Evolutionary conservation across 352 stramenopile species (phyloP).

Genomic region (Globisporangium cylindrosporum): DNA sequence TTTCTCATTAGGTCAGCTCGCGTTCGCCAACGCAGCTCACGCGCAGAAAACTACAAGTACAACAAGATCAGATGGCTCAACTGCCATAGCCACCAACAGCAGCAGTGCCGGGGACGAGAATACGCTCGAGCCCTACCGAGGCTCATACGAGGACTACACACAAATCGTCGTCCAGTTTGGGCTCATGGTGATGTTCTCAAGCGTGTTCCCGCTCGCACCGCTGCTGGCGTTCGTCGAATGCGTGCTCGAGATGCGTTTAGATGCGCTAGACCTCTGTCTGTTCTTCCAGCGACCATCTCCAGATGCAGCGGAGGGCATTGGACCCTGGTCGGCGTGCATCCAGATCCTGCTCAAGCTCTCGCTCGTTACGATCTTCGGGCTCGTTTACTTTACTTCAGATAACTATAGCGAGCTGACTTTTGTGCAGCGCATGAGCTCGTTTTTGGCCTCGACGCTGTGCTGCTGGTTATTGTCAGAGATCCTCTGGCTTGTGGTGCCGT

Average conservation of each 20-base stretch:
- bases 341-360: slow-evolving; percentile 33
- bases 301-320: slow-evolving; percentile 22
- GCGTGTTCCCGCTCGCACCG: slow-evolving; percentile 34
- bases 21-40: neutral
- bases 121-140: slow-evolving; percentile 25
- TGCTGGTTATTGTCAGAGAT: slow-evolving; percentile 35
- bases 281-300: slow-evolving; percentile 39
- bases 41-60: neutral
- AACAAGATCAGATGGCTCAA: neutral
- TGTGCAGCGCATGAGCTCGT: slow-evolving; percentile 36
- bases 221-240: slow-evolving; percentile 40
- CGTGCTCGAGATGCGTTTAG: slow-evolving; percentile 35
- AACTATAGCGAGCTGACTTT: slow-evolving; percentile 24
- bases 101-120: slow-evolving; percentile 16
- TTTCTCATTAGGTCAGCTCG: neutral
- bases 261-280: slow-evolving; percentile 44
- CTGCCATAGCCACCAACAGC: neutral
- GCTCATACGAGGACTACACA: slow-evolving; percentile 37
- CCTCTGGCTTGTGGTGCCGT: slow-evolving; percentile 35
- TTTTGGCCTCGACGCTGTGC: slow-evolving; percentile 26
- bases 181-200: slow-evolving; percentile 44
- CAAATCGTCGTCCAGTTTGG: slow-evolving; percentile 43
- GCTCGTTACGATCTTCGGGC: slow-evolving; percentile 23
- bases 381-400: slow-evolving; percentile 33
- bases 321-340: slow-evolving; percentile 33